Evolutionary conservation across 208 protist genomes (phyloP), one percentile per base, ranked within the genome.

Genomic region (Leptomonas pyrrhocoris): DNA sequence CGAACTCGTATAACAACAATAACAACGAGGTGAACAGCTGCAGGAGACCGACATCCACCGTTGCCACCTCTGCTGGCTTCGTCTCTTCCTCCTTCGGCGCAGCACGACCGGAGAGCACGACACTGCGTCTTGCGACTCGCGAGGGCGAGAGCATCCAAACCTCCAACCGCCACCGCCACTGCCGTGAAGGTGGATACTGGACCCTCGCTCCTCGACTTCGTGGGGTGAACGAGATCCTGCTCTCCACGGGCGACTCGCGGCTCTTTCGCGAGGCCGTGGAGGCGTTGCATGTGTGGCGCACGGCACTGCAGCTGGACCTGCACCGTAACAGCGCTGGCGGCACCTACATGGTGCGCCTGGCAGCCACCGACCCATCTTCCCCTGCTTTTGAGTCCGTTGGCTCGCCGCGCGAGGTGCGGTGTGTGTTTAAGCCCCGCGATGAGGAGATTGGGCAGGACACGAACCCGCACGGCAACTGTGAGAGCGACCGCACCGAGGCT

Each of bases 381-480:
- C 38, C 21, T 9, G 25, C 16, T 59, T 16, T 28, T n/a, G 15
- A 16, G 2, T 7, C 54, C 54, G 34, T 28, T n/a, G 8, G 9
- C 55, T 42, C 55, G n/a, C 18, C 42, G 53, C 15, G 25, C 16
- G 38, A 34, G 27, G 57, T 75, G 1, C 27, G 86, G 27, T 83
- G 73, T 19, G 80, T 94, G 2, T 90, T 91, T 46, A 94, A 94
- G 62, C 88, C 88, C 1, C 65, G 80, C 18, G 80, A 85, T 40
- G 81, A 90, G 68, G 88, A 94, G 53, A 85, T 89, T 58, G 85
- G 85, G 3, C 73, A 81, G 59, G 36, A 46, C 19, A 23, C 55
- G 43, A 94, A 94, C 64, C 83, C 84, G 25, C 82, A 90, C 57
- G 85, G 75, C 34, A 82, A 89, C 63, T 28, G 27, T 25, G 64